Base-by-base conservation (phyloP, 2,329 filamentous ascomycete species). In the Aureobasidium sp. region DNA sequence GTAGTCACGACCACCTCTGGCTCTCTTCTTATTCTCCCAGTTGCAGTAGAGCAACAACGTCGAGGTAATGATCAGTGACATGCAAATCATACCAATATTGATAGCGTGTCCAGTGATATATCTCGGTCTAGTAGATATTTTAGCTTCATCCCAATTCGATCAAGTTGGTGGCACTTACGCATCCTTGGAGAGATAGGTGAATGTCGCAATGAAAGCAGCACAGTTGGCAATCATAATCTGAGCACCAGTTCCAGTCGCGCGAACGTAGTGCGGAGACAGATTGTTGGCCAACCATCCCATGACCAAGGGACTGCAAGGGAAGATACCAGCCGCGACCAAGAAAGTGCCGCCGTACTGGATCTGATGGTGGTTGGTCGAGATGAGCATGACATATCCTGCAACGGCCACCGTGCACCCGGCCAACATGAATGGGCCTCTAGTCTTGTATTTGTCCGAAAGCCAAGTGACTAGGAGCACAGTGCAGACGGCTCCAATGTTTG, bases 161-260 rank as follows among this genome's bases (percentile, higher is more conserved):
- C 16, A 38, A 34, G n/a, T 27, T 29, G n/a, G n/a, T n/a, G n/a
- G n/a, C n/a, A 66, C 68, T 61, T 60, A 70, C 68, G 65, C 67
- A 61, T 72, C 68, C 55, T 63, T 58, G 14, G 62, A 56, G 3
- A 74, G 61, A 54, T 71, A 71, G 27, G 68, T 68, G 40, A 72
- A 71, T 0, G 70, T 68, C 5, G 66, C 70, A 14, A 70, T 63
- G 49, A 73, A 73, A 3, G 69, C 68, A 4, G 66, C 62, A 35
- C 48, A 64, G 50, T 69, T 70, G 3, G 65, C 66, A 30, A 71
- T 57, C 32, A 64, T 64, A 30, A 71, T 67, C 30, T 69, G 62
- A n/a, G 66, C 59, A 0, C 68, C 68, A 1, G 66, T 63, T 2
- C 66, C 67, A 0, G 66, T 68, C 2, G 67, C 68, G 35, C 68